Evolutionary conservation across 768 basidiomycete genomes (phyloP), one percentile per base, ranked within the genome.

Genomic region (Trametes punicea): DNA sequence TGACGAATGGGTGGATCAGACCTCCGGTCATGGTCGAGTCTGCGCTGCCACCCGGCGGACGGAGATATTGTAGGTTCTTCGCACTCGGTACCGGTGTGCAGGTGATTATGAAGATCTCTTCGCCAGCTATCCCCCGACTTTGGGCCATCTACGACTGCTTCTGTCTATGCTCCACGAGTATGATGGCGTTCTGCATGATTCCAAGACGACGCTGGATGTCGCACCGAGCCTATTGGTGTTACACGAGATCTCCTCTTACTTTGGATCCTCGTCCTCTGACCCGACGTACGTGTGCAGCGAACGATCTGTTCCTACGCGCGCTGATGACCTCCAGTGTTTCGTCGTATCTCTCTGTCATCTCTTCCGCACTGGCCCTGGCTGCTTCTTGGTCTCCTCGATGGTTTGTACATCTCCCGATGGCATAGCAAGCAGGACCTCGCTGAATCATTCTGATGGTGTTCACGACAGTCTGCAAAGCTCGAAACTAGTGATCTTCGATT

Each of bases 51-150:
- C 72, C 3, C 66, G 63, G 13, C 63, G 66, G 18, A 67, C 71
- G n/a, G 63, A 70, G 9, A 70, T 88, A 48, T 78, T 85, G 89
- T 90, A 57, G 55, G 82, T 25, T 8, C 4, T 3, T 76, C 46
- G 48, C 34, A 15, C 18, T 7, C 34, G 38, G n/a, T n/a, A n/a
- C n/a, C 21, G 8, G 33, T 33, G 21, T 7, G 25, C 20, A 36
- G 25, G 30, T 15, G 10, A 18, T 40, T 13, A 41, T 48, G 48
- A 33, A 7, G 15, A 23, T 51, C 59, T 60, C 48, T 57, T 55
- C 40, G 51, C 33, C 21, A 89, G 87, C 60, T 89, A 88, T 67
- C 84, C 87, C 2, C 79, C 82, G 18, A 80, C 80, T 9, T 76
- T 81, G 9, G 73, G 78, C 13, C 85, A 88, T 65, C 68, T 87